These are phyloP conservation scores for Pelargonium citronellum DNA, from an alignment of 441 rosid species.

Conservation along the genomic window DNA sequence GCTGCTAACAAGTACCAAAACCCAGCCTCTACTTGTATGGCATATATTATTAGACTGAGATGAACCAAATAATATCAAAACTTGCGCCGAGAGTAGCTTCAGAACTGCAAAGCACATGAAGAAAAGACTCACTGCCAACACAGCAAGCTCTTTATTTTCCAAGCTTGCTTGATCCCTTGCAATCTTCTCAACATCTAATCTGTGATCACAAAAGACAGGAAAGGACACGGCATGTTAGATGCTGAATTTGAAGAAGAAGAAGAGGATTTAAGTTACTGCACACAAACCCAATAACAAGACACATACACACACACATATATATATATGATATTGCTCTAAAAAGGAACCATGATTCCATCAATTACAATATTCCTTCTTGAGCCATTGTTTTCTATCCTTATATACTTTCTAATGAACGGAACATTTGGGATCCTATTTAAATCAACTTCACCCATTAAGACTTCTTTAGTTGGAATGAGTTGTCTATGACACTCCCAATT, in stretches of 20 bases:
- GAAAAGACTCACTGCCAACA: constrained; percentile 57
- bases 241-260: background rate
- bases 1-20: constrained; percentile 71
- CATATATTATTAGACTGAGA: constrained; percentile 30
- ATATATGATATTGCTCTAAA: no score
- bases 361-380: no score
- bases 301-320: no score
- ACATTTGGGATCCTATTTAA: no score
- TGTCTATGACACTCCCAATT: no score
- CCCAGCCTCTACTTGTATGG: constrained; percentile 59
- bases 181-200: constrained; percentile 59
- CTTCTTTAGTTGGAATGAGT: no score
- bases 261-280: background rate
- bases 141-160: constrained; percentile 63
- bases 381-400: no score
- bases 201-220: constrained; percentile 22
- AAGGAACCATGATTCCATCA: no score
- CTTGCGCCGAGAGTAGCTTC: constrained; percentile 47
- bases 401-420: no score
- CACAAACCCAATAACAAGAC: background rate
- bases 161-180: constrained; percentile 49
- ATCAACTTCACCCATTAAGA: no score
- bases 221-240: background rate
- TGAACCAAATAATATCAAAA: constrained; percentile 32
- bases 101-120: constrained; percentile 49